Base-by-base conservation (phyloP, 2,329 filamentous ascomycete species). In the Fusarium phyllophilum region DNA sequence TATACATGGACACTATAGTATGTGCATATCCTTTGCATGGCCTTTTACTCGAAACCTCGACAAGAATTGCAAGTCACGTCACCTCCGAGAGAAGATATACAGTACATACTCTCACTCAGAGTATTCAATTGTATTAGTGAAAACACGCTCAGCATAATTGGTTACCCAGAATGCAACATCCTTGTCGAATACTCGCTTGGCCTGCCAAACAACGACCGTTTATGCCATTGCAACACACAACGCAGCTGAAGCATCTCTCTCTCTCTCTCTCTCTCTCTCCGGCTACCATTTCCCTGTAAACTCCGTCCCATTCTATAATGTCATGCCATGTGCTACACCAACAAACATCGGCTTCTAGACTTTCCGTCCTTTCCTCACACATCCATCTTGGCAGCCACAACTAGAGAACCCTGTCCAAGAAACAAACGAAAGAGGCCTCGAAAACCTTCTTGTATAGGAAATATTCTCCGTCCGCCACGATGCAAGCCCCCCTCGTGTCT, bases 131-230 rank as follows among this genome's bases (percentile, higher is more conserved):
- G 15, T 39, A 24, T 55, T 77, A 63, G 75, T 70, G 66, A 78
- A 78, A 77, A 60, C 51, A 49, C 10, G 41, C 11, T 34, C 24
- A 18, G 51, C 54, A 54, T 46, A 24, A 76, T 76, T 77, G 76
- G 76, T 66, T 74, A 70, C 65, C 67, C 66, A 51, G 41, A 59
- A 62, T 70, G 67, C 52, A 52, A 49, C 39, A 72, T 49, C 75
- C 75, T 61, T 51, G 62, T 49, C 59, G 44, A 66, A 49, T 67
- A 44, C 65, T 78, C 76, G 76, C 76, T 78, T 77, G 71, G 62
- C 31, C 66, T 75, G 62, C 74, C 75, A 77, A 74, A 73, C 75
- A 78, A 75, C 70, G 55, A 44, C 62, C 62, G 45, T 62, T 66
- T 48, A 58, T 51, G 56, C 38, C 41, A 36, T 33, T 65, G 41